These are phyloP conservation scores for Candida sp. DNA, from an alignment of 1,139 yeast genomes.

Conservation along the genomic window DNA sequence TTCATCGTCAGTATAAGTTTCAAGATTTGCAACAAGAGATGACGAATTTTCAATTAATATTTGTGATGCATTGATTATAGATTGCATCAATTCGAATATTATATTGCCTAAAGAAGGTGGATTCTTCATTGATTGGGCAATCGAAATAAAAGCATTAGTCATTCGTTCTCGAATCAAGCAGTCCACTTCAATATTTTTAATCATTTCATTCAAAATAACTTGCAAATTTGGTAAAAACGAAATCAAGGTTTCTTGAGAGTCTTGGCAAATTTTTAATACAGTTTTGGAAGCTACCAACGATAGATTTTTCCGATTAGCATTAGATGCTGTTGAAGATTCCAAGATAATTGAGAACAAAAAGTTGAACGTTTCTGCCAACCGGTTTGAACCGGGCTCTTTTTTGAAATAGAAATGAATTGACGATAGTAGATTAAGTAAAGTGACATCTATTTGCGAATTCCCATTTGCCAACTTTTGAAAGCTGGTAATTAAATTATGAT, in stretches of 20 bases:
- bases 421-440: slow-evolving; percentile 29
- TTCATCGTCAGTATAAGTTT: slow-evolving; percentile 5
- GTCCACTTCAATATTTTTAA: slow-evolving; percentile 43
- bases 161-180: slow-evolving; percentile 57
- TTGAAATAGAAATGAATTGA: slow-evolving; percentile 54
- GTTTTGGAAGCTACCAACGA: slow-evolving; percentile 53
- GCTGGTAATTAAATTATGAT: slow-evolving; percentile 19
- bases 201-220: slow-evolving; percentile 48
- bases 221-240: slow-evolving; percentile 52
- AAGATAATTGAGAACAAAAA: slow-evolving; percentile 36
- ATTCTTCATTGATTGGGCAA: slow-evolving; percentile 49
- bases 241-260: slow-evolving; percentile 47
- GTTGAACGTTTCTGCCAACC: slow-evolving; percentile 48
- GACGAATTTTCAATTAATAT: neutral
- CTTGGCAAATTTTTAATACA: slow-evolving; percentile 58
- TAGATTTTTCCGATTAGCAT: slow-evolving; percentile 18
- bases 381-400: slow-evolving; percentile 28
- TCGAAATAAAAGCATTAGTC: slow-evolving; percentile 58
- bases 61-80: slow-evolving; percentile 1
- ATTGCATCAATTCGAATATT: slow-evolving; percentile 15
- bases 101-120: slow-evolving; percentile 30
- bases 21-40: neutral
- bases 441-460: slow-evolving; percentile 8
- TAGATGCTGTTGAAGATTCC: slow-evolving; percentile 10
- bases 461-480: slow-evolving; percentile 12